Evolutionary conservation across 768 basidiomycete genomes (phyloP).

Genomic region (Lactarius psammicola): DNA sequence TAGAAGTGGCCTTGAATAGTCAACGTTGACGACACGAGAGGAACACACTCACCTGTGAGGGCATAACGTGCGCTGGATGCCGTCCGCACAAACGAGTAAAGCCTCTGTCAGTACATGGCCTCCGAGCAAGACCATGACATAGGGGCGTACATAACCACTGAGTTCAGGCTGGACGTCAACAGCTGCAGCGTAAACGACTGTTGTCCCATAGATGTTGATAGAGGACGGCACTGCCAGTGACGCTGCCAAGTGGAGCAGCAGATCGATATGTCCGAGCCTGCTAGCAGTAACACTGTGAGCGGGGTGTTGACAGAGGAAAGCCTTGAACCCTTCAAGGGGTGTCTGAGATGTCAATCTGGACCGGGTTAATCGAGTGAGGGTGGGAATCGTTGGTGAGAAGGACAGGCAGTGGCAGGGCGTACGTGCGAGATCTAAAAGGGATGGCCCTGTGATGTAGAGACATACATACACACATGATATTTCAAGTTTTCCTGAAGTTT

Average conservation of each 20-base stretch:
- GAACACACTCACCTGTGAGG: constrained; percentile 1
- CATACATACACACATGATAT: too few relatives aligned
- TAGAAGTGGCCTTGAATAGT: not conserved
- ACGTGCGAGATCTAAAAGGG: too few relatives aligned
- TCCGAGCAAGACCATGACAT: too few relatives aligned
- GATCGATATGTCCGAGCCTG: not conserved
- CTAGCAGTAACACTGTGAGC: not conserved
- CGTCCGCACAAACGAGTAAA: not conserved
- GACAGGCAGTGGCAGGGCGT: too few relatives aligned
- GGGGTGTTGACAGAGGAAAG: not conserved
- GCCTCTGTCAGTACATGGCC: not conserved
- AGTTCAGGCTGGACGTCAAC: not conserved
- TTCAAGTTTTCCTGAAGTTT: too few relatives aligned
- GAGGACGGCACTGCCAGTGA: too few relatives aligned
- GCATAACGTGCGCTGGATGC: not conserved
- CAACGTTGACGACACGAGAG: not conserved
- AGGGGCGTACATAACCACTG: not conserved
- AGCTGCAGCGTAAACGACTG: not conserved
- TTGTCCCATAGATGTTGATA: not conserved
- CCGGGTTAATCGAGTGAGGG: too few relatives aligned
- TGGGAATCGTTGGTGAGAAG: too few relatives aligned
- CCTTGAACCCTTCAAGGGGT: not conserved
- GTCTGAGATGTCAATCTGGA: not conserved
- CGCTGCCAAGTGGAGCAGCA: not conserved
- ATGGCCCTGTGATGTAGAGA: too few relatives aligned